Evolutionary conservation across 2,329 filamentous ascomycete species (phyloP).

Genomic region (Domatiomyces globalis): DNA sequence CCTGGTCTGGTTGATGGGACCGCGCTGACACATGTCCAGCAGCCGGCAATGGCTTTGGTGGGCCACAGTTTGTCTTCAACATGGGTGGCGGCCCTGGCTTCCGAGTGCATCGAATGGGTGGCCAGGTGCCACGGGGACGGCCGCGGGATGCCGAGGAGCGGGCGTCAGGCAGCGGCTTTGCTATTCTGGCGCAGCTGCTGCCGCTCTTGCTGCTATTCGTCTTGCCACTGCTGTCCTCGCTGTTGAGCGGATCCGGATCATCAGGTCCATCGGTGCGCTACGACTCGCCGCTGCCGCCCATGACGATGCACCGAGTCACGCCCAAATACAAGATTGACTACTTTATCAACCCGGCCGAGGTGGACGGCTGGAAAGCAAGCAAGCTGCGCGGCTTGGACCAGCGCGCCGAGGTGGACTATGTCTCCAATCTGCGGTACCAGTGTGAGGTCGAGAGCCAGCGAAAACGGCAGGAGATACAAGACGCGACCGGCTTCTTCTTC

Average conservation of each 20-base stretch:
- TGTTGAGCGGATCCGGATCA: constrained; percentile 49
- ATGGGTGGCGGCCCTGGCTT: constrained; percentile 82
- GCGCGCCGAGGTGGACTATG: constrained; percentile 58
- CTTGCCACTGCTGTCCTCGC: constrained; percentile 64
- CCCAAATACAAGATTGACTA: constrained; percentile 62
- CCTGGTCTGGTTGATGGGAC: background rate
- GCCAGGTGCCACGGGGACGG: constrained; percentile 58
- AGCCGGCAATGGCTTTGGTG: constrained; percentile 52
- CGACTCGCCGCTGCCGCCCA: constrained; percentile 53
- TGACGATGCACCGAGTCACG: constrained; percentile 60
- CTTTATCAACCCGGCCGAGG: constrained; percentile 67
- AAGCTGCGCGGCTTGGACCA: constrained; percentile 65
- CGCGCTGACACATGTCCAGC: constrained; percentile 8
- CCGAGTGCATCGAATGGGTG: constrained; percentile 90
- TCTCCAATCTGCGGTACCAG: constrained; percentile 51
- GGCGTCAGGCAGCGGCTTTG: constrained; percentile 36
- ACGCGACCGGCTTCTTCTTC: constrained; percentile 78
- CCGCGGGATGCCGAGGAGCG: constrained; percentile 51
- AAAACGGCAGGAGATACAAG: constrained; percentile 54
- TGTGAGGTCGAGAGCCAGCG: constrained; percentile 61
- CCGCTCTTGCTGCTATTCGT: constrained; percentile 84
- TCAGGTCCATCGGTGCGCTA: constrained; percentile 61
- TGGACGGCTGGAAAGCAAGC: constrained; percentile 52
- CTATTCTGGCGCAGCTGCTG: constrained; percentile 57
- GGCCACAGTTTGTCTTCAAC: constrained; percentile 89